Percentiles rank a stretch among this genome's conserved stretches.
Conservation (phyloP, 1,284 basidiomycete genomes). For the Boletus semigastroideus region DNA sequence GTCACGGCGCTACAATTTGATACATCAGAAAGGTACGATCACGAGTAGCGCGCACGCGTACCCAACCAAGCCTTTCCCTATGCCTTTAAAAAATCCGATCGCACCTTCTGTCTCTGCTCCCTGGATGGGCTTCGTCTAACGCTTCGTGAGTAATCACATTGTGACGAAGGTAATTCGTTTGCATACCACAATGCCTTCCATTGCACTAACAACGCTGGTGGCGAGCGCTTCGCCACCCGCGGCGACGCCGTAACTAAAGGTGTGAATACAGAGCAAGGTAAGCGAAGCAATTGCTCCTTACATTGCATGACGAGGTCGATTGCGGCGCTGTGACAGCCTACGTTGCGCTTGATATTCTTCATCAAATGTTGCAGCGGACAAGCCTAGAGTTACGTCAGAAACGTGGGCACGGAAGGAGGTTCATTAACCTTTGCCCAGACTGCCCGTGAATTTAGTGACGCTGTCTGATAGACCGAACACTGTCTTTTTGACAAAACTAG, state of each 20-base stretch:
- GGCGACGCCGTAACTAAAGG: conserved; percentile 81
- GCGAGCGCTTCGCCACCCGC: conserved; percentile 95
- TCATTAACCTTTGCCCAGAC: conserved; percentile 86
- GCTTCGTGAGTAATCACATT: conserved; percentile 2
- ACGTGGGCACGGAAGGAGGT: background rate
- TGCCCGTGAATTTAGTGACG: conserved; percentile 96
- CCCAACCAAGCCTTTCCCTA: conserved; percentile 97
- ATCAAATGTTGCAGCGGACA: conserved; percentile 96
- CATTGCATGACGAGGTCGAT: conserved; percentile 96
- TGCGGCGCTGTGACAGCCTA: conserved; percentile 86
- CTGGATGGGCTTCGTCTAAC: conserved; percentile 90
- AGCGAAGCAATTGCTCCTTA: conserved; percentile 39
- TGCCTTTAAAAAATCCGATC: conserved; percentile 95
- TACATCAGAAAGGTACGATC: conserved; percentile 16
- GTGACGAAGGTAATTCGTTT: background rate
- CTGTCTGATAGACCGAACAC: conserved; percentile 96
- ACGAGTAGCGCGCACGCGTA: conserved; percentile 37
- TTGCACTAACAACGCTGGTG: conserved; percentile 90
- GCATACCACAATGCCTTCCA: conserved; percentile 91
- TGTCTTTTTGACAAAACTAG: conserved; percentile 98
- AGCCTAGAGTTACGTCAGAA: conserved; percentile 47
- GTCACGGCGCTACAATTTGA: conserved; percentile 70
- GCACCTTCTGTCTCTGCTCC: conserved; percentile 96
- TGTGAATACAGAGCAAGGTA: conserved; percentile 10
- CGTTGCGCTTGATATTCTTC: conserved; percentile 92